Conservation (phyloP, 805 yeast genomes). For the Zygosaccharomyces siamensis region DNA sequence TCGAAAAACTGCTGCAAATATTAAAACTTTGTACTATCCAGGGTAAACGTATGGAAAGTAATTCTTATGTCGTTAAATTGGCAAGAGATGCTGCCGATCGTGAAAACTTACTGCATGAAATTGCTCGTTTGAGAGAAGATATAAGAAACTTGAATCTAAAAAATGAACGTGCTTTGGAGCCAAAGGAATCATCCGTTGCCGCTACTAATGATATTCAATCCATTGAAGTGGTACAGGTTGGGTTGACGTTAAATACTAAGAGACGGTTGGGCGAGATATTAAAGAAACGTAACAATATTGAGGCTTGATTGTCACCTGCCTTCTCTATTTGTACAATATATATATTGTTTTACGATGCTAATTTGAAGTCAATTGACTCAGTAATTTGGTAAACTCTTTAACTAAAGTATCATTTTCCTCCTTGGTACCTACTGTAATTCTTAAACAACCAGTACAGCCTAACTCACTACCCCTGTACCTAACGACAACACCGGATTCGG, state of each 20-base stretch:
- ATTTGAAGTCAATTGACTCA: slow-evolving; percentile 22
- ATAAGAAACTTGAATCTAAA: slow-evolving; percentile 15
- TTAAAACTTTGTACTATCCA: slow-evolving; percentile 21
- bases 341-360: not conserved
- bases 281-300: slow-evolving; percentile 9
- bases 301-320: not conserved
- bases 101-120: slow-evolving; percentile 19
- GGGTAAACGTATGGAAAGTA: slow-evolving; percentile 11
- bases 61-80: slow-evolving; percentile 18
- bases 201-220: slow-evolving; percentile 11
- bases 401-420: slow-evolving; percentile 64
- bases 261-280: slow-evolving; percentile 28
- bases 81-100: slow-evolving; percentile 18
- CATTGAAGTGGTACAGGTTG: slow-evolving; percentile 22
- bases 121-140: slow-evolving; percentile 23
- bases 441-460: slow-evolving; percentile 82
- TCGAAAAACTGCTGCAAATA: slow-evolving; percentile 19
- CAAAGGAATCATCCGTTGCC: not conserved
- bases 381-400: slow-evolving; percentile 40
- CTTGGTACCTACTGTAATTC: slow-evolving; percentile 82
- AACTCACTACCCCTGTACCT: slow-evolving; percentile 87
- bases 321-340: not conserved
- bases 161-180: slow-evolving; percentile 1
- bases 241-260: slow-evolving; percentile 24
- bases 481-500: slow-evolving; percentile 70